Evolutionary conservation across 2,329 filamentous ascomycete species (phyloP).

Genomic region (Diaporthe nobilis): DNA sequence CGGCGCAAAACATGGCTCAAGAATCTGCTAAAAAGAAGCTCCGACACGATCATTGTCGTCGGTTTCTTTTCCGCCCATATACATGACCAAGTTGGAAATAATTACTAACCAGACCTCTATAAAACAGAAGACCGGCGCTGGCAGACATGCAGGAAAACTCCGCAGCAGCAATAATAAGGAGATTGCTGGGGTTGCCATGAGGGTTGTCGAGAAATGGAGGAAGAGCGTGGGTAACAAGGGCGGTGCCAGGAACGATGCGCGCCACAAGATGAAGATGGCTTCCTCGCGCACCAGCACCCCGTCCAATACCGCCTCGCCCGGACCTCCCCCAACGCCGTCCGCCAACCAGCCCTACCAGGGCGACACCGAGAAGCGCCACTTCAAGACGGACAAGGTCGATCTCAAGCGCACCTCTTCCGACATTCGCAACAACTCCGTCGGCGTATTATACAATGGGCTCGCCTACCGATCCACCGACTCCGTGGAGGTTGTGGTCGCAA

Average conservation of each 20-base stretch:
- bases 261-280: conserved; percentile 48
- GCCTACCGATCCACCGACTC: conserved; percentile 79
- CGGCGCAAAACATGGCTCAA: not conserved
- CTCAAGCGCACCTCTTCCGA: conserved; percentile 80
- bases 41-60: not conserved
- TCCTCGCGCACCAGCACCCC: conserved; percentile 59
- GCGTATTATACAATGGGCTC: conserved; percentile 93
- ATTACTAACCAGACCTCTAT: conserved; percentile 14
- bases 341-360: conserved; percentile 67
- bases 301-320: conserved; percentile 69
- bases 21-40: not conserved
- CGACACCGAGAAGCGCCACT: conserved; percentile 84
- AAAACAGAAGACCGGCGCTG: conserved; percentile 83
- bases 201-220: conserved; percentile 92
- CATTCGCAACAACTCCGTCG: conserved; percentile 87
- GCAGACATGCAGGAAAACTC: conserved; percentile 88
- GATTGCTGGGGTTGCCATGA: conserved; percentile 81
- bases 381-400: conserved; percentile 85
- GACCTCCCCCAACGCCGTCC: conserved; percentile 50
- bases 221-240: conserved; percentile 78
- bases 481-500: conserved; percentile 78
- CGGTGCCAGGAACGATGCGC: conserved; percentile 51
- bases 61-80: not conserved
- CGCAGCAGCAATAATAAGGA: conserved; percentile 83
- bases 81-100: not conserved